Evolutionary conservation across 345 rosid species (phyloP), one percentile per base, ranked within the genome.

Genomic region (Cardamine chenopodiifolia): DNA sequence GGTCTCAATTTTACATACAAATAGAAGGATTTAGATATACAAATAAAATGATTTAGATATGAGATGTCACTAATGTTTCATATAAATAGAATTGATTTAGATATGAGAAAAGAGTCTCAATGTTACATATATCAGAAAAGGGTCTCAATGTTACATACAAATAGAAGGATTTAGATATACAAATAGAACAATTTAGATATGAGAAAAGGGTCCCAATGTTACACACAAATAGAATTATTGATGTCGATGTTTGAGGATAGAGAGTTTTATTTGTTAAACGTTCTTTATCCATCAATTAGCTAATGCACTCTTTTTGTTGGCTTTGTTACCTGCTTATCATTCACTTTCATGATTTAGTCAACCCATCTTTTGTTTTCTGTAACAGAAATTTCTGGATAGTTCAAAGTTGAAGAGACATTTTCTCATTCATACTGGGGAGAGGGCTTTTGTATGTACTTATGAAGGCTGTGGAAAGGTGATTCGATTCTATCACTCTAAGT

Each of bases 401-500:
- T 95, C 99, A 35, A 95, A 95, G 86, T 83, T 95, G 80, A 95
- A 95, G 82, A 85, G 99, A 78, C 99, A 95, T 81, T 83, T 76
- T 76, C 91, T 95, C 69, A 95, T 89, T 82, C 99, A 95, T 83
- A 92, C 97, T 18, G 99, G 98, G 18, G 98, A 84, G 70, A 86
- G 97, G 72, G 87, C 83, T 68, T 92, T 77, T 77, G 73, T 95
- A 14, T 95, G 99, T 76, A 94, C 98, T 57, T 85, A 87, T 85
- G 97, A 89, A 84, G 99, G 97, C 47, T 95, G 99, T 82, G 99
- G 99, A 73, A 95, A 95, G 98, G 97, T 94, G 83, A 80, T 79
- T 2, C 8, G 39, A 55, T 82, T 82, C 65, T 52, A 52, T 83
- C 59, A 44, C 53, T 71, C 67, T 71, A 42, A 60, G 11, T 40